These are phyloP conservation scores for Dryas alaskensis DNA, from an alignment of 306 rosid genomes.

Conservation along the genomic window DNA sequence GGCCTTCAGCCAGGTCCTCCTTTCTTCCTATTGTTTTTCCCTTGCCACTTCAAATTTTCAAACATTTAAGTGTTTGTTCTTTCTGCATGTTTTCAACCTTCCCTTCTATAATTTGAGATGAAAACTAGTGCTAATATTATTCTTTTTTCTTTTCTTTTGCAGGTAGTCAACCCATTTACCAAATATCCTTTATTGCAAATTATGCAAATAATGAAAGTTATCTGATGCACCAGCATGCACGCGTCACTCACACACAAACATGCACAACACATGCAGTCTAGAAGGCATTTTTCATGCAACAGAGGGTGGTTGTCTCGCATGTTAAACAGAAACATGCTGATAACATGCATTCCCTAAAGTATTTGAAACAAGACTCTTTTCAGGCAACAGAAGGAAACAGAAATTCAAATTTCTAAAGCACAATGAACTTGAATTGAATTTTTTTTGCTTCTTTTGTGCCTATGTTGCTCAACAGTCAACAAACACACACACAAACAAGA, in stretches of 20 bases:
- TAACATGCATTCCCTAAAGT: too few species aligned
- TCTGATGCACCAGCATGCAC: not conserved
- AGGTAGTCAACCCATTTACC: constrained; percentile 98
- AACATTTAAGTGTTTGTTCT: not conserved
- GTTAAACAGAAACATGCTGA: too few species aligned
- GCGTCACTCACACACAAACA: not conserved
- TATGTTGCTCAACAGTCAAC: not conserved
- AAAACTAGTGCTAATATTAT: constrained; percentile 4
- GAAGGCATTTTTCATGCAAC: not conserved
- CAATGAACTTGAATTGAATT: not conserved
- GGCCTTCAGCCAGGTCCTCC: too few species aligned
- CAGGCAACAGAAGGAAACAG: not conserved
- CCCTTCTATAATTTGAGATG: not conserved
- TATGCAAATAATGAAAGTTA: not conserved
- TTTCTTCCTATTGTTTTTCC: not conserved
- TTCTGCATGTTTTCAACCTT: not conserved
- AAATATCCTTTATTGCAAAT: constrained; percentile 75
- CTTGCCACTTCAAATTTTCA: not conserved
- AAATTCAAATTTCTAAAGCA: not conserved
- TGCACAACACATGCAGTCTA: not conserved
- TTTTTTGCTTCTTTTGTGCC: not conserved
- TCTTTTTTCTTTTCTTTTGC: constrained; percentile 40
- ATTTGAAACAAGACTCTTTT: too few species aligned
- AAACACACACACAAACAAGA: not conserved
- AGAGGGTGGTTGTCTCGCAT: too few species aligned